Evolutionary conservation across 2,329 filamentous ascomycete species (phyloP), one percentile per base, ranked within the genome.

Genomic region (Biscogniauxia marginata): DNA sequence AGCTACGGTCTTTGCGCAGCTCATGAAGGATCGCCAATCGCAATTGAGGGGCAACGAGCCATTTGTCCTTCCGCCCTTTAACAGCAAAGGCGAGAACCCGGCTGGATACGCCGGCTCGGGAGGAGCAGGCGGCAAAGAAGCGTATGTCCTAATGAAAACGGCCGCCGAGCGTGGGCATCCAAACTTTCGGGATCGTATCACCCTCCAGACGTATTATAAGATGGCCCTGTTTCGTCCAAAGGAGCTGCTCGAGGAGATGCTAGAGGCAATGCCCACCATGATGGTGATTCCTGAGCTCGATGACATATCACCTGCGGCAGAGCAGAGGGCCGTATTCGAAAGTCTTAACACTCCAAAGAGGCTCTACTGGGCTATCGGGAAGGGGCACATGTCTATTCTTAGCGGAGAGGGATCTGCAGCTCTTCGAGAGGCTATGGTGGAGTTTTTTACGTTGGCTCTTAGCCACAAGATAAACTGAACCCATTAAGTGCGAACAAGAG

Each of bases 261-360:
- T 62, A 0, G 56, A 62, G 18, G 43, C 46, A 4, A 61, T 57
- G 1, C 68, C 68, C 0, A 60, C 63, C 7, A 52, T 73, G 62
- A 60, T 72, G 52, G 52, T 72, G 1, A 63, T 65, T 0, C 65
- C 67, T 0, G 67, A 70, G 51, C 19, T 66, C 2, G 70, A 73
- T 23, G n/a, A 50, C 8, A 67, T 71, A 6, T 70, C 65, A 11
- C 55, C 54, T 0, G 56, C 61, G 0, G 49, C 11, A 1, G 50
- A 58, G 6, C 63, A 64, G 50, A 46, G 43, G 20, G 46, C 11
- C 2, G 50, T 80, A 11, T 60, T 53, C 20, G 54, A 59, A 1
- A 58, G 34, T 2, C 11, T 62, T 2, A 52, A 52, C 2, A 52
- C 46, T 2, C 49, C 50, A 11, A 60, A 60, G 22, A 23, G 20